A percentile compares a stretch with the other conserved stretches of the same genome.
Evolutionary conservation across 202 grass and related monocot genomes (phyloP).

Genomic region (Zizania palustris): DNA sequence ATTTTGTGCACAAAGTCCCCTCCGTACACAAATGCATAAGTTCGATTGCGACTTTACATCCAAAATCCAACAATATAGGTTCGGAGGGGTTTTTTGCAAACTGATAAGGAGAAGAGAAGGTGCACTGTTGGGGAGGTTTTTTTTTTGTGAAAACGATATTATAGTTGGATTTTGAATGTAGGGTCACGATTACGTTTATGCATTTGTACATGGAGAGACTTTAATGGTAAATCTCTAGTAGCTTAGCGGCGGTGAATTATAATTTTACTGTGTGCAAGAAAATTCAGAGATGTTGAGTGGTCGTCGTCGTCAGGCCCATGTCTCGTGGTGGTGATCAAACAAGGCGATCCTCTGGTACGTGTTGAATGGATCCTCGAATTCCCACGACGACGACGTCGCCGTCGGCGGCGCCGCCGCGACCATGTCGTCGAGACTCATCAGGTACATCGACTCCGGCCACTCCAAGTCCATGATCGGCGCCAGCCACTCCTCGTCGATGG

Average conservation of each 20-base stretch:
- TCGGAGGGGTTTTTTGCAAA: no score
- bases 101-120: no score
- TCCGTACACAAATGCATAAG: no score
- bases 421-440: conserved; percentile 57
- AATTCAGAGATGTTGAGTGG: conserved; percentile 32
- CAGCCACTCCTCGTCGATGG: conserved; percentile 47
- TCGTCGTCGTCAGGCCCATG: conserved; percentile 42
- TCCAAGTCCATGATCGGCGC: conserved; percentile 50
- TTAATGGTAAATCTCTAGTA: not conserved
- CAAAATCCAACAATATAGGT: no score
- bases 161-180: no score
- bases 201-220: no score
- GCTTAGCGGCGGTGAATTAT: not conserved
- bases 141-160: no score
- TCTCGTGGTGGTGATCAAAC: conserved; percentile 62
- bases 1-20: no score
- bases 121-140: no score
- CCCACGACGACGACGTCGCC: conserved; percentile 30
- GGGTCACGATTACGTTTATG: no score
- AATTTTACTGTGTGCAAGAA: not conserved
- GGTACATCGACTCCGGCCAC: conserved; percentile 74
- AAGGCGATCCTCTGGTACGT: conserved; percentile 60
- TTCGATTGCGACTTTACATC: no score
- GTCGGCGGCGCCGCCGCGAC: conserved; percentile 17
- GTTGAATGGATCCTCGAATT: conserved; percentile 57